Evolutionary conservation across 495 filamentous ascomycete genomes (phyloP), one percentile per base, ranked within the genome.

Genomic region (Penicillium pulvis): DNA sequence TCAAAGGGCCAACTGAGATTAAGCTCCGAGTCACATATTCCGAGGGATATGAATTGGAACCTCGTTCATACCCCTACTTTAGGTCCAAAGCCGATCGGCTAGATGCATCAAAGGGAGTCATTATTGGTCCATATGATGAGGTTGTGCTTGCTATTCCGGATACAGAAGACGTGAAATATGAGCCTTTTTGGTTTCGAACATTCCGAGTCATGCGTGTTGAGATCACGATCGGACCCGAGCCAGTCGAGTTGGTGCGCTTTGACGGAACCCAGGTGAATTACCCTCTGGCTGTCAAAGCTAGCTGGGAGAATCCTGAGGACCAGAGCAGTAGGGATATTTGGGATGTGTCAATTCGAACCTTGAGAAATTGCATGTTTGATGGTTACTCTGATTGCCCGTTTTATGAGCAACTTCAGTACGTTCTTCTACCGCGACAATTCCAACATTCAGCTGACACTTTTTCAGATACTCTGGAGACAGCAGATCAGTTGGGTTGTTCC

Each of bases 101-200:
- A 10, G 71, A 75, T 61, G 64, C 68, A 12, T 58, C 46, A 4
- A 55, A 31, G 5, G 71, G 73, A 14, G 67, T 70, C 30, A 60
- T 77, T 3, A 58, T 75, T 4, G 73, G 73, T 12, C 73, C 73
- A 10, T 73, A 63, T 44, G 73, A 75, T 31, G 70, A 72, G 9
- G 61, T 68, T 1, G 52, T 26, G 1, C 50, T 74, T 4, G 58
- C 67, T 24, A 26, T 70, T 9, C 39, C 56, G 0, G 36, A 47
- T 3, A 4, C 19, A 1, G 17, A 68, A 24, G 46, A 2, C 31
- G 28, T 55, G 9, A 23, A 51, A 7, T 75, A 75, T 49, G 71
- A 74, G 36, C 74, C 74, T 19, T 76, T 76, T 50, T 75, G 72
- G 72, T 76, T 76, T 49, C 69, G 74, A 16, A 76, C 74, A 1